phyloP scores from a whole-genome alignment of 345 rosid genomes.

The Populus simonii region DNA sequence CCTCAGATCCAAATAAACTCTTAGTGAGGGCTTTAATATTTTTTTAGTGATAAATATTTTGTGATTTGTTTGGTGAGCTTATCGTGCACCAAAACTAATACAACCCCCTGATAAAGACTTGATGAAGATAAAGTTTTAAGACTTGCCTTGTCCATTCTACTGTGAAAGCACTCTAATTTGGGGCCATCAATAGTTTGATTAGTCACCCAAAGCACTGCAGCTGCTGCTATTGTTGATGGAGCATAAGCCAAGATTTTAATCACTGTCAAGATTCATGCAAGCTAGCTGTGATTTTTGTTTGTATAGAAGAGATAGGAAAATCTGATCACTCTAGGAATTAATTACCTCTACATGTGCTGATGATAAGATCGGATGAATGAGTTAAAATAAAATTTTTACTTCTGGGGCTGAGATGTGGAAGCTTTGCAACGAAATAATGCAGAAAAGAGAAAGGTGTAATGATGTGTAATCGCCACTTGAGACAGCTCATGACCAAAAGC shows the following conservation, averaged over 20 bases:
- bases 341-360: slow-evolving; percentile 30
- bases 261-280: slow-evolving; percentile 14
- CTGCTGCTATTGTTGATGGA: slow-evolving; percentile 39
- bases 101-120: too few relatives aligned
- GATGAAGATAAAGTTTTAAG: neutral
- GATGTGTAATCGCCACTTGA: slow-evolving; percentile 36
- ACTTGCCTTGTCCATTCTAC: slow-evolving; percentile 25
- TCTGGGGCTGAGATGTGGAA: slow-evolving; percentile 12
- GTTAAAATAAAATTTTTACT: neutral
- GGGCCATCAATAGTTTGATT: slow-evolving; percentile 16
- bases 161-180: slow-evolving; percentile 24
- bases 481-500: slow-evolving; percentile 32
- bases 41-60: too few relatives aligned
- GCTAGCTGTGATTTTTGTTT: neutral
- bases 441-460: slow-evolving; percentile 37
- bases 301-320: neutral
- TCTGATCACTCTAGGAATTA: neutral
- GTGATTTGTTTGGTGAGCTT: too few relatives aligned
- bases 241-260: slow-evolving; percentile 31
- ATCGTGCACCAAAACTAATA: too few relatives aligned
- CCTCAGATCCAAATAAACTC: too few relatives aligned
- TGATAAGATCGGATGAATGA: slow-evolving; percentile 21
- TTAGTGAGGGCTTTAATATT: too few relatives aligned
- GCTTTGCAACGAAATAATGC: slow-evolving; percentile 22
- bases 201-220: slow-evolving; percentile 25